Base-by-base conservation (phyloP, 2,329 filamentous ascomycete species). In the Colletotrichum navitas region DNA sequence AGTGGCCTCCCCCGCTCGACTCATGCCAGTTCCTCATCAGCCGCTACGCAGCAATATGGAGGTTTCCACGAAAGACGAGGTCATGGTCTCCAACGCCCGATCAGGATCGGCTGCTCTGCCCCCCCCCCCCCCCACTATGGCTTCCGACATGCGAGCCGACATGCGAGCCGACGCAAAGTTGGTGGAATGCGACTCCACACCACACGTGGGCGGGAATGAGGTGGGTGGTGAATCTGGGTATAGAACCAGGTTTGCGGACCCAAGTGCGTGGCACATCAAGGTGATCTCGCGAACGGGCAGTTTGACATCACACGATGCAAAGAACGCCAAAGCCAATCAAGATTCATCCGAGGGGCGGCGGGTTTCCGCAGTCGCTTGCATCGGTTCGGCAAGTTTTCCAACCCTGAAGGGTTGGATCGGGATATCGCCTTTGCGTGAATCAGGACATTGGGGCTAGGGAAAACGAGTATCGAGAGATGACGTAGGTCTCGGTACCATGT, bases 81-180 rank as follows among this genome's bases (percentile, higher is more conserved):
- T 66, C 55, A 41, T 49, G 29, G 34, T 66, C 39, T 47, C 24
- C 41, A 51, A 67, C 51, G 36, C 58, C 56, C 24, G 51, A 63
- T 67, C 68, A 45, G 41, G 59, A 51, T 39, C 59, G 34, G 21
- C n/a, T 51, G 36, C 54, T 36, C 36, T 62, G 56, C 18, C 41
- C 41, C 67, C 67, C 54, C 29, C 36, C 56, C 49, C 18, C 41
- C 41, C 67, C 67, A 66, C 32, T n/a, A 32, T 12, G 34, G 58
- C 41, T 67, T 62, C 68, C 68, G 63, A 71, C 41, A 71, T 67
- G 68, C 68, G 68, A 71, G 41, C 68, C 68, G 68, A 68, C 32
- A 71, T 21, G 68, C 68, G 68, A 71, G 41, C 68, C 68, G 68
- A 71, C 56, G 68, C 58, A 49, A 58, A 61, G 55, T 51, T 18